phyloP scores from a whole-genome alignment of 768 basidiomycete species.

The Polyporus arcularius region DNA sequence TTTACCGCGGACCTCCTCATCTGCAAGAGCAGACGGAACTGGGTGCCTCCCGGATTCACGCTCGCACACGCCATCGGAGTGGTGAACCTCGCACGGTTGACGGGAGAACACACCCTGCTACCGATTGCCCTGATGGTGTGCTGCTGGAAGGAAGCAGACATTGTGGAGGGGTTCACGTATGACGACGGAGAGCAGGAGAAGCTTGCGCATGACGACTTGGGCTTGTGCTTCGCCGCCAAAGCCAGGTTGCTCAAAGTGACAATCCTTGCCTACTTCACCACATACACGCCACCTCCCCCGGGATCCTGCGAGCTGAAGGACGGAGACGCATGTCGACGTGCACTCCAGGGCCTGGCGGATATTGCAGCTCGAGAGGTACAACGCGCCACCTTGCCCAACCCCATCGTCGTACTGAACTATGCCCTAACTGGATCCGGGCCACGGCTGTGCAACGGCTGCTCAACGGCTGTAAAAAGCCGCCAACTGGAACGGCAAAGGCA shows the following conservation, averaged over 20 bases:
- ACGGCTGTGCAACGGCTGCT: not conserved
- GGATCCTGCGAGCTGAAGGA: not conserved
- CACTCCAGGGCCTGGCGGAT: not conserved
- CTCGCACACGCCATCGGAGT: not conserved
- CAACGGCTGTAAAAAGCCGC: not conserved
- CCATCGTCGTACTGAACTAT: not conserved
- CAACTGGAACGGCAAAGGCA: not conserved
- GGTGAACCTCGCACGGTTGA: not conserved
- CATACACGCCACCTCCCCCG: too few relatives aligned
- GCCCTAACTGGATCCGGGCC: not conserved
- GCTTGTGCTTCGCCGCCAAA: not conserved
- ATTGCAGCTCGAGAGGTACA: not conserved
- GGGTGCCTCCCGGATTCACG: not conserved
- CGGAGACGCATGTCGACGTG: not conserved
- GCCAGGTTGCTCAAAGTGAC: not conserved
- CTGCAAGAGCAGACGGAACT: not conserved
- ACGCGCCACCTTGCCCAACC: too few relatives aligned
- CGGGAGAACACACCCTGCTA: not conserved
- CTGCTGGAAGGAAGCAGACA: not conserved
- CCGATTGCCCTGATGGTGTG: not conserved
- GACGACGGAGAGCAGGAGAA: not conserved
- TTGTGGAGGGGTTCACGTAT: not conserved
- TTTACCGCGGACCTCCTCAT: slow-evolving; percentile 1
- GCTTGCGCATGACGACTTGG: not conserved
- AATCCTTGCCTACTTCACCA: not conserved